phyloP scores from a whole-genome alignment of 352 stramenopile genomes.

The Bremia lactucae region DNA sequence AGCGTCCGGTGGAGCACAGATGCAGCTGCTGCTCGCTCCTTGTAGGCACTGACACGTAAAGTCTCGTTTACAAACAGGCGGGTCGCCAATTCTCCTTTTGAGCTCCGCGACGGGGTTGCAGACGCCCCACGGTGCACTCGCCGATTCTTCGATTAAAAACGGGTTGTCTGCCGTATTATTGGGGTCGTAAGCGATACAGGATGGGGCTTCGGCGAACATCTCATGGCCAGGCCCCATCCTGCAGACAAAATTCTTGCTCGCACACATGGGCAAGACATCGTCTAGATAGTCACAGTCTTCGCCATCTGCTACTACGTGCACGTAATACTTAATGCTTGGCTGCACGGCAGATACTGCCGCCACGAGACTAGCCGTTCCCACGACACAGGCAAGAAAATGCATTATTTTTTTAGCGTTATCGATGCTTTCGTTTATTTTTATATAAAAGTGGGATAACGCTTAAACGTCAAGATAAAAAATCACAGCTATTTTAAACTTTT shows the following conservation, averaged over 20 bases:
- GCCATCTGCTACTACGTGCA: slow-evolving; percentile 27
- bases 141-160: slow-evolving; percentile 22
- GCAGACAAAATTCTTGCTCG: slow-evolving; percentile 33
- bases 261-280: slow-evolving; percentile 28
- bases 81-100: slow-evolving; percentile 18
- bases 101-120: slow-evolving; percentile 23
- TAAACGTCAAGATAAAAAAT: no score
- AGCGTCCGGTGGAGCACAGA: slow-evolving; percentile 30
- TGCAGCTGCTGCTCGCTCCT: slow-evolving; percentile 11
- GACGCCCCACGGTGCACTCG: slow-evolving; percentile 19
- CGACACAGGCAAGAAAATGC: no score
- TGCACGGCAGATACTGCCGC: not conserved
- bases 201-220: slow-evolving; percentile 24
- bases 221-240: slow-evolving; percentile 34
- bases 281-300: slow-evolving; percentile 16
- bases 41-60: slow-evolving; percentile 31
- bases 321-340: slow-evolving; percentile 11
- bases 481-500: no score
- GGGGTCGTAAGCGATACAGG: slow-evolving; percentile 29
- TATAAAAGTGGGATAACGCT: no score
- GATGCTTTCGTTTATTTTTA: no score
- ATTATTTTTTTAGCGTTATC: no score
- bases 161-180: slow-evolving; percentile 22
- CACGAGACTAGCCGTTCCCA: no score
- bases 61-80: slow-evolving; percentile 28